phyloP scores from a whole-genome alignment of 352 stramenopile species.

The Globisporangium viniferum region DNA sequence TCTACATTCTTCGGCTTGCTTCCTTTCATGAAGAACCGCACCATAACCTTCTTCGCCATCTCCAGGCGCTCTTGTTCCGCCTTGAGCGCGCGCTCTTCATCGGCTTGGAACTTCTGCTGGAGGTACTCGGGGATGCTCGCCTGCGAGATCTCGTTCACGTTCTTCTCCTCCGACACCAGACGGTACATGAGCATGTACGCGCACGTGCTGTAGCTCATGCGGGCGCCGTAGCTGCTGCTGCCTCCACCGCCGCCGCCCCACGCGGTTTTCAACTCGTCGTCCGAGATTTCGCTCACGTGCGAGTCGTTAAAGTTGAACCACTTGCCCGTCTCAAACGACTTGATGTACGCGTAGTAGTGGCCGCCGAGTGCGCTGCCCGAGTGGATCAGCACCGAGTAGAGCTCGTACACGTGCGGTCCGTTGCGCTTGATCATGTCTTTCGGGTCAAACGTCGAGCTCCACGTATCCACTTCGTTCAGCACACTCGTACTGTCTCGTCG shows the following conservation, averaged over 20 bases:
- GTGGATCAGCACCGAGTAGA: conserved; percentile 93
- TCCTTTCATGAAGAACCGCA: conserved; percentile 84
- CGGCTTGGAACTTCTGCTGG: conserved; percentile 56
- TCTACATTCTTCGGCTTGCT: conserved; percentile 59
- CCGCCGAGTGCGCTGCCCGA: conserved; percentile 88
- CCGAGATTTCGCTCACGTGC: conserved; percentile 73
- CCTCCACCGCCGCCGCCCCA: conserved; percentile 55
- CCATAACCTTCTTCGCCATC: conserved; percentile 68
- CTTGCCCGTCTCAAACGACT: conserved; percentile 71
- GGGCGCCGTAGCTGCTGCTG: conserved; percentile 44
- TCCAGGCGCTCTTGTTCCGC: conserved; percentile 68
- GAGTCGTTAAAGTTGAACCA: conserved; percentile 91
- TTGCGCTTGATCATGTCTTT: conserved; percentile 56
- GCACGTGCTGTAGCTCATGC: conserved; percentile 67
- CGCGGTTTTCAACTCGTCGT: conserved; percentile 71
- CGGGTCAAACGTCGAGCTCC: conserved; percentile 64
- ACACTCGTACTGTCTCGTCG: conserved; percentile 6
- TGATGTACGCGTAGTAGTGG: conserved; percentile 95
- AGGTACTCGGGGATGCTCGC: conserved; percentile 68
- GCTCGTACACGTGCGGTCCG: conserved; percentile 83
- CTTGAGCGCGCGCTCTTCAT: conserved; percentile 55
- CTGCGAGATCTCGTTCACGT: conserved; percentile 58
- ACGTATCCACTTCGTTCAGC: conserved; percentile 47
- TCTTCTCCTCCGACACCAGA: conserved; percentile 59
- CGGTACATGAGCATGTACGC: conserved; percentile 93